phyloP scores from a whole-genome alignment of 1,284 basidiomycete genomes.

The Ustilago loliicola region DNA sequence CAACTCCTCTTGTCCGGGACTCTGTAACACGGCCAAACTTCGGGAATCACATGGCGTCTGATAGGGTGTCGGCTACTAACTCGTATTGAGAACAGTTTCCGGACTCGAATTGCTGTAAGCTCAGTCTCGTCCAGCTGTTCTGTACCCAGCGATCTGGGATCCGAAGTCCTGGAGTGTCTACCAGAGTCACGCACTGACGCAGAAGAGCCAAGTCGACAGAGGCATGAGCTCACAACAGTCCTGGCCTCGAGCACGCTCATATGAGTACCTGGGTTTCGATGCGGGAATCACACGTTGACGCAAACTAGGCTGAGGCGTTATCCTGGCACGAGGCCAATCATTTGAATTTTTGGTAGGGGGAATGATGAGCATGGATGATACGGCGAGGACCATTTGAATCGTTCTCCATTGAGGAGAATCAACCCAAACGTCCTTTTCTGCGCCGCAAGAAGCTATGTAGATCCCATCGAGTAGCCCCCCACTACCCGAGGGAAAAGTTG shows the following conservation, averaged over 20 bases:
- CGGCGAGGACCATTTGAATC: slow-evolving; percentile 11
- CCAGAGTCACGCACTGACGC: not conserved
- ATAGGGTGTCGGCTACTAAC: too few species aligned
- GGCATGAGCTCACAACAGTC: too few species aligned
- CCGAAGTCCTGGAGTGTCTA: not conserved
- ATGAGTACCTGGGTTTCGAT: too few species aligned
- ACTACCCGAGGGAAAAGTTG: slow-evolving; percentile 20
- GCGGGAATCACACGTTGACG: not conserved
- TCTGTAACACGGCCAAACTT: too few species aligned
- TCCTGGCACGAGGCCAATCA: slow-evolving; percentile 53
- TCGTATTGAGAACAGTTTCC: not conserved
- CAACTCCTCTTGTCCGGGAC: too few species aligned
- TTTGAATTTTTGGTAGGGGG: slow-evolving; percentile 43
- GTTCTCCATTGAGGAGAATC: not conserved
- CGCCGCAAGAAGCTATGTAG: slow-evolving; percentile 17
- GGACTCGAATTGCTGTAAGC: too few species aligned
- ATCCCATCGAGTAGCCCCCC: slow-evolving; percentile 37
- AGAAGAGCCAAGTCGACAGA: not conserved
- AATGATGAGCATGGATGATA: slow-evolving; percentile 34
- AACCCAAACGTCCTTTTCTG: slow-evolving; percentile 12
- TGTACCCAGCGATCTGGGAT: not conserved
- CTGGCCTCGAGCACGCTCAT: too few species aligned
- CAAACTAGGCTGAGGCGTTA: slow-evolving; percentile 14
- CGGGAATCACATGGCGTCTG: too few species aligned
- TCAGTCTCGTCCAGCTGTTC: too few species aligned